Base-by-base conservation (phyloP, 352 stramenopile genomes). In the Blastocystis hominis region DNA sequence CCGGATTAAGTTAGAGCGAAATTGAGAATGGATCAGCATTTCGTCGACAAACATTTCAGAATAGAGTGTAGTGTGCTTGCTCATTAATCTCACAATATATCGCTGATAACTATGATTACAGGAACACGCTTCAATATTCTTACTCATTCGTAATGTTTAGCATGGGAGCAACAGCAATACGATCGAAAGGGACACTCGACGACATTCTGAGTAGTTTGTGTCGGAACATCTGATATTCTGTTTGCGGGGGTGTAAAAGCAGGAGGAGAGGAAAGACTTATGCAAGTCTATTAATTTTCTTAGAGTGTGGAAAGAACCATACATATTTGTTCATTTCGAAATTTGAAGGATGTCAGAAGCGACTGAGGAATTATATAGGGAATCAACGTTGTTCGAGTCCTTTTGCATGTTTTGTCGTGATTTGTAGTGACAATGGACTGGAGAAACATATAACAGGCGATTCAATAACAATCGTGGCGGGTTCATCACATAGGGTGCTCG, bases 31-130 rank as follows among this genome's bases (percentile, higher is more conserved):
- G 9, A 84, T 24, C 38, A 84, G 10, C 54, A 56, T 84, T 24
- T 66, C 59, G 36, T 84, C 72, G 7, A 84, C 72, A 24, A 84
- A 70, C 72, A 84, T 84, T 36, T 84, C 72, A 20, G 72, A 70
- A 20, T 84, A 84, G 15, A 84, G 42, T 3, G 72, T 84, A 4
- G 72, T 62, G 20, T 47, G 3, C 42, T 84, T 84, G 6, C 44
- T 70, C 54, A 84, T 84, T 10, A 84, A 20, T 6, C 72, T 3
- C 36, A 70, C 54, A 30, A 84, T 20, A 36, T 70, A 84, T 17
- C 72, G 72, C 59, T 84, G 72, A 62, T 84, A 84, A 13, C 72
- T 84, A 84, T 17, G 15, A 36, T 3, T 44, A 30, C 3, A 70
- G 24, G 2, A 20, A 20, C n/a, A n/a, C 7, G 4, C 3, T n/a